phyloP scores from a whole-genome alignment of 495 filamentous ascomycete species.

The Penicillium turbatum region DNA sequence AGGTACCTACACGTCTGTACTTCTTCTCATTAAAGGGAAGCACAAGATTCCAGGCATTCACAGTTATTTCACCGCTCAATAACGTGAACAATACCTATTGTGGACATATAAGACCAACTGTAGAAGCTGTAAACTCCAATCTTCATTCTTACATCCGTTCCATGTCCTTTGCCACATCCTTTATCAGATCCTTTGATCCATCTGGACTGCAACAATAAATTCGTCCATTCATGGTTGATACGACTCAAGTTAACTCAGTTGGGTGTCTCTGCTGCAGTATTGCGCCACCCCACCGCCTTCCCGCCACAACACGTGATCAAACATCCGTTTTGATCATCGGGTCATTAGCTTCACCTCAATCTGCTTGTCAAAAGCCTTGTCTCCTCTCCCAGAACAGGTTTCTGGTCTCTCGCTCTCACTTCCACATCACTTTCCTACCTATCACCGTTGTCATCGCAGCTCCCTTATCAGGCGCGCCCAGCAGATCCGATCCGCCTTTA shows the following conservation, averaged over 20 bases:
- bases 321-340: conserved; percentile 1
- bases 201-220: background rate
- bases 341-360: conserved; percentile 6
- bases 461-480: background rate
- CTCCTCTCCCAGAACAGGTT: background rate
- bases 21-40: too few relatives aligned
- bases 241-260: background rate
- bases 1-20: too few relatives aligned
- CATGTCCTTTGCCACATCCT: background rate
- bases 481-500: conserved; percentile 6
- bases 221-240: background rate
- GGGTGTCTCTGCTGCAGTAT: background rate
- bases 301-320: conserved; percentile 1
- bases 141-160: background rate
- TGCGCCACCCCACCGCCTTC: conserved; percentile 2
- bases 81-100: background rate
- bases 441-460: background rate
- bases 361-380: background rate
- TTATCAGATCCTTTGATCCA: too few relatives aligned
- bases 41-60: too few relatives aligned
- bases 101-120: background rate
- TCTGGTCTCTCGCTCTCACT: background rate
- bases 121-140: background rate
- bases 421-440: background rate
- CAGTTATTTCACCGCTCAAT: too few relatives aligned